These are phyloP conservation scores for Diaporthe sp. DNA, from an alignment of 2,329 filamentous ascomycete genomes.

Conservation along the genomic window DNA sequence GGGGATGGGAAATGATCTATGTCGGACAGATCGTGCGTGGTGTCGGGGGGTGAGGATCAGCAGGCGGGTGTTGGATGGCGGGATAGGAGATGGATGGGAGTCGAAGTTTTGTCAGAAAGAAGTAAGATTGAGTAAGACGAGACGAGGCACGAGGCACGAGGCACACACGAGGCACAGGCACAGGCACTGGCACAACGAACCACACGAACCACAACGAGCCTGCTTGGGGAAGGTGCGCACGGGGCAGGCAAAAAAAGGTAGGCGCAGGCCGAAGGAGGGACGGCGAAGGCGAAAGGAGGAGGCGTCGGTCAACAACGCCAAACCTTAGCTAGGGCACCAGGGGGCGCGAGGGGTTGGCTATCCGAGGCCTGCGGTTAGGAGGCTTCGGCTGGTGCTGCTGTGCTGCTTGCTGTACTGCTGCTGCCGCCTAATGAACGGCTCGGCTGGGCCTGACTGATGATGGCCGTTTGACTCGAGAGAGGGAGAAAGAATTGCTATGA, in stretches of 20 bases:
- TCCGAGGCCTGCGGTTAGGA: slow-evolving; percentile 1
- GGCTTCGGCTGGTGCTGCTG: neutral
- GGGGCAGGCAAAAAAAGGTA: slow-evolving; percentile 34
- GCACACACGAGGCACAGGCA: slow-evolving; percentile 35
- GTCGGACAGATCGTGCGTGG: neutral
- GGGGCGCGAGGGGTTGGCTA: neutral
- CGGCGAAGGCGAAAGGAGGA: slow-evolving; percentile 26
- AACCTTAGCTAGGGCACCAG: slow-evolving; percentile 6
- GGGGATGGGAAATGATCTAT: too few species aligned
- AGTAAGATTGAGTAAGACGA: slow-evolving; percentile 31
- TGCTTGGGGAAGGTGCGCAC: slow-evolving; percentile 5
- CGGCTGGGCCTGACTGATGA: neutral
- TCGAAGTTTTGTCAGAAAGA: slow-evolving; percentile 22
- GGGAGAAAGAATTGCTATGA: neutral
- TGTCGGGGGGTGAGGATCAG: slow-evolving; percentile 16
- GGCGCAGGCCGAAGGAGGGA: slow-evolving; percentile 22
- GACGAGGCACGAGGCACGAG: slow-evolving; percentile 35
- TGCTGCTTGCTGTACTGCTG: neutral
- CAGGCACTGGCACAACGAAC: neutral
- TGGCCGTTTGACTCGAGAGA: neutral
- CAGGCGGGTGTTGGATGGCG: slow-evolving; percentile 5
- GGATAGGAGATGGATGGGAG: neutral
- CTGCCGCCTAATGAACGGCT: neutral
- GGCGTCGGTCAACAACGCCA: slow-evolving; percentile 36
- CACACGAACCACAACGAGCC: neutral